Conservation (phyloP, 768 basidiomycete species). For the Lepiota venenata region DNA sequence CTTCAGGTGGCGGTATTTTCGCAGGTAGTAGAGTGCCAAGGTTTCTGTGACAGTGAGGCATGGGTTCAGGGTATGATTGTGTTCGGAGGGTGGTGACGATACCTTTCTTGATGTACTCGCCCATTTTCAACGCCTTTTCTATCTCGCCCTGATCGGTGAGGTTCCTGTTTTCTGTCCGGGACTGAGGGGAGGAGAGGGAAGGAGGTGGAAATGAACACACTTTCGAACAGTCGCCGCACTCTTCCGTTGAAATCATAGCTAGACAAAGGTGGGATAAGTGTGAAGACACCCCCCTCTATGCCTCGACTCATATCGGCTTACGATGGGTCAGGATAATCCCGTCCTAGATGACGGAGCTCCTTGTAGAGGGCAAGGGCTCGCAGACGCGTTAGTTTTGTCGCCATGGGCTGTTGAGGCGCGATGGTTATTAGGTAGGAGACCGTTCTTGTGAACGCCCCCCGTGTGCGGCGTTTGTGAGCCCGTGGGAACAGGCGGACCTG, state of each 20-base stretch:
- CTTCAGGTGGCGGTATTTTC: conserved; percentile 80
- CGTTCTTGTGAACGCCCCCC: background rate
- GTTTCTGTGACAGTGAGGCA: conserved; percentile 51
- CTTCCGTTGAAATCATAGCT: conserved; percentile 77
- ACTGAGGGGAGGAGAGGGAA: conserved; percentile 1
- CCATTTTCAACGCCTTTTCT: conserved; percentile 68
- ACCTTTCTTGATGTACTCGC: conserved; percentile 88
- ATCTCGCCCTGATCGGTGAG: conserved; percentile 69
- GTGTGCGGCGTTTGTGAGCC: background rate
- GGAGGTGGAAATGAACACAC: conserved; percentile 34
- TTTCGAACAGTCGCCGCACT: conserved; percentile 70
- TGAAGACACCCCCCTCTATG: conserved; percentile 1
- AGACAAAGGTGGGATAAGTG: conserved; percentile 7
- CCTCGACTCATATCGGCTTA: conserved; percentile 32
- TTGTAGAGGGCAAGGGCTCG: conserved; percentile 77
- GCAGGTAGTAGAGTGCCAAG: conserved; percentile 73
- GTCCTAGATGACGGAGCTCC: conserved; percentile 74
- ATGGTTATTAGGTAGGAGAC: conserved; percentile 7
- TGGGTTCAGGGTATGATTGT: background rate
- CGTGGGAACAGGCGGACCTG: background rate
- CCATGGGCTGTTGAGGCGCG: conserved; percentile 33
- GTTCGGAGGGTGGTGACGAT: conserved; percentile 17
- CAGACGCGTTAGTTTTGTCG: conserved; percentile 48
- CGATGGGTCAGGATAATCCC: conserved; percentile 82
- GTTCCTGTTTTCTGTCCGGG: conserved; percentile 57